Evolutionary conservation across 2,329 filamentous ascomycete species (phyloP).

Genomic region (Fusarium sp.): DNA sequence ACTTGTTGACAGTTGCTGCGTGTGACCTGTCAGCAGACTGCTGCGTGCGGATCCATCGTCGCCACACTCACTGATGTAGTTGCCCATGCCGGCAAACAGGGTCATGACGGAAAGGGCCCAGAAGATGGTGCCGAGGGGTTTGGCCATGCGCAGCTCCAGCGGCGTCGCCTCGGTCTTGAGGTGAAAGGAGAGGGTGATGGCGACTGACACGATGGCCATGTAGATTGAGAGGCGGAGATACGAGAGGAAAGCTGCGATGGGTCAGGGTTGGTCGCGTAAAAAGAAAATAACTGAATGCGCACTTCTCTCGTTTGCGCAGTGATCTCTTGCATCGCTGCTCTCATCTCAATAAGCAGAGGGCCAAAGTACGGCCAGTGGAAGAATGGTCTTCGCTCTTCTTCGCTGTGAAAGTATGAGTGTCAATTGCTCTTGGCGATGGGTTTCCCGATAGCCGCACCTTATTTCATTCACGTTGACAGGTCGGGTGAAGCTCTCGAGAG

Average conservation of each 20-base stretch:
- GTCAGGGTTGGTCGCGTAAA: neutral
- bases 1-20: constrained; percentile 78
- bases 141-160: constrained; percentile 80
- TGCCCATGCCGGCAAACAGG: constrained; percentile 80
- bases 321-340: constrained; percentile 79
- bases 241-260: constrained; percentile 77
- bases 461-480: constrained; percentile 61
- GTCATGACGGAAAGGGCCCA: constrained; percentile 86
- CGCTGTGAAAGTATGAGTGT: neutral
- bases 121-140: constrained; percentile 88
- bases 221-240: constrained; percentile 92
- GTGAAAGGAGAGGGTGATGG: constrained; percentile 94
- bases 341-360: constrained; percentile 78
- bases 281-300: neutral
- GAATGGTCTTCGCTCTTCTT: constrained; percentile 14
- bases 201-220: constrained; percentile 89
- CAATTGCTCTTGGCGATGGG: neutral
- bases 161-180: constrained; percentile 78
- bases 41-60: neutral
- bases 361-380: constrained; percentile 68
- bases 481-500: constrained; percentile 52
- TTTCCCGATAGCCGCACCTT: constrained; percentile 45
- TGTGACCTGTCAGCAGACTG: constrained; percentile 2
- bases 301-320: constrained; percentile 84
- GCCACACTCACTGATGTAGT: constrained; percentile 80